phyloP scores from a whole-genome alignment of 2,329 filamentous ascomycete genomes.

The Eutypella sp. region DNA sequence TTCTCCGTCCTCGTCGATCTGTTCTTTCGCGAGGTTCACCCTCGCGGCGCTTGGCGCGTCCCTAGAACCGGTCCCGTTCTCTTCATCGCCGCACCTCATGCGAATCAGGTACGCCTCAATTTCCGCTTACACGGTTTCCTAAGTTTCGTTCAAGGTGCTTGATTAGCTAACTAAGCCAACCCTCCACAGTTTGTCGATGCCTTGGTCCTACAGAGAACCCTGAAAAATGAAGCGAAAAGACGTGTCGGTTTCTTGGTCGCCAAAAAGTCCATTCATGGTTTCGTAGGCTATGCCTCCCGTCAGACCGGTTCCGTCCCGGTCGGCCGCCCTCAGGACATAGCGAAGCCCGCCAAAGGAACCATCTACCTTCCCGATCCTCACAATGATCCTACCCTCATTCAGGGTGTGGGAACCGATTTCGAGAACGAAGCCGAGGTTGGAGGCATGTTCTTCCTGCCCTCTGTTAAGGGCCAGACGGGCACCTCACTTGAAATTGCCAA shows the following conservation, averaged over 20 bases:
- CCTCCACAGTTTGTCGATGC: slow-evolving; percentile 80
- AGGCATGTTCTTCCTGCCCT: slow-evolving; percentile 82
- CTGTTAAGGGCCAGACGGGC: slow-evolving; percentile 68
- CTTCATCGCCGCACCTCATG: slow-evolving; percentile 94
- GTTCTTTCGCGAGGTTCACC: slow-evolving; percentile 97
- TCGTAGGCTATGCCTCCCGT: slow-evolving; percentile 82
- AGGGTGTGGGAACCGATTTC: slow-evolving; percentile 78
- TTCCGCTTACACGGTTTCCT: not conserved
- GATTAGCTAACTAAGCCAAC: not conserved
- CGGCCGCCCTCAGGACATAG: slow-evolving; percentile 81
- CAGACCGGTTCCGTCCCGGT: slow-evolving; percentile 90
- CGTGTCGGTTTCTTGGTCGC: slow-evolving; percentile 91
- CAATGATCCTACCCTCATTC: slow-evolving; percentile 75
- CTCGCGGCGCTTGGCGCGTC: slow-evolving; percentile 90
- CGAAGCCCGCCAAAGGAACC: slow-evolving; percentile 71
- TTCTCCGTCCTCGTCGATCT: slow-evolving; percentile 85
- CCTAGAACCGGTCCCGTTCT: slow-evolving; percentile 84
- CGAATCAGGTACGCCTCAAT: slow-evolving; percentile 68
- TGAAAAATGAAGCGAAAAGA: slow-evolving; percentile 80
- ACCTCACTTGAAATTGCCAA: slow-evolving; percentile 81
- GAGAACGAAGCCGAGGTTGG: slow-evolving; percentile 69
- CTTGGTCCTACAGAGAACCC: slow-evolving; percentile 84
- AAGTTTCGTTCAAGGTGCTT: not conserved
- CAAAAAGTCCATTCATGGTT: slow-evolving; percentile 90
- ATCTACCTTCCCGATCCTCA: slow-evolving; percentile 88